Base-by-base conservation (phyloP, 202 grass and related monocot genomes). In the Miscanthus sacchariflorus region DNA sequence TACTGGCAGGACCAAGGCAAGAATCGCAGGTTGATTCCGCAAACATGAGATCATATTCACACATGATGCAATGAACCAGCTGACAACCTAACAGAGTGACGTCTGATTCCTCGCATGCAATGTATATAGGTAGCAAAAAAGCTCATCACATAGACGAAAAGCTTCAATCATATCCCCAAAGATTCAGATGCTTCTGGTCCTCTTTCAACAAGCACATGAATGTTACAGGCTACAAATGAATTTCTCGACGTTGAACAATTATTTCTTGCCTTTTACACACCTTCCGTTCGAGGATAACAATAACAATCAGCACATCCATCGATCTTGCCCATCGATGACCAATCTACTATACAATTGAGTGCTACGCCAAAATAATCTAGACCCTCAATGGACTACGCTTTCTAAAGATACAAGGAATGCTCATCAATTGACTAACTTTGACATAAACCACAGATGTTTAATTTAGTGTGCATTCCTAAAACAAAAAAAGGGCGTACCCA, bases 301-400 rank as follows among this genome's bases (percentile, higher is more conserved):
- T 44, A 30, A 30, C 28, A 30, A 30, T 30, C 10, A 88, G 6
- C 42, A 77, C 25, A 73, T 19, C 4, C 86, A 81, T 54, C 43
- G 10, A 82, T 58, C 52, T 72, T 28, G 40, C 7, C 68, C 9
- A 10, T 88, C 30, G 7, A 66, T 67, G 58, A 81, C 27, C 33
- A 85, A 73, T 67, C 67, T 79, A 8, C 78, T 91, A 79, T 86
- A 91, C 77, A 88, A 48, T 78, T 82, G 67, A 58, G 83, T 86
- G 66, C 10, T 71, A n/a, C 35, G 68, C 43, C 33, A 86, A 82
- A 74, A 88, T 78, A 82, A 78, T 78, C 8, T 77, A 24, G 77
- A 35, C 28, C 50, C 3, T 2, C 12, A 86, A 75, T 70, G 68
- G 78, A 33, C 83, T 68, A 70, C 0, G 10, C 58, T 27, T 36